These are phyloP conservation scores for Pythium brassicae DNA, from an alignment of 352 stramenopile genomes.

Conservation along the genomic window DNA sequence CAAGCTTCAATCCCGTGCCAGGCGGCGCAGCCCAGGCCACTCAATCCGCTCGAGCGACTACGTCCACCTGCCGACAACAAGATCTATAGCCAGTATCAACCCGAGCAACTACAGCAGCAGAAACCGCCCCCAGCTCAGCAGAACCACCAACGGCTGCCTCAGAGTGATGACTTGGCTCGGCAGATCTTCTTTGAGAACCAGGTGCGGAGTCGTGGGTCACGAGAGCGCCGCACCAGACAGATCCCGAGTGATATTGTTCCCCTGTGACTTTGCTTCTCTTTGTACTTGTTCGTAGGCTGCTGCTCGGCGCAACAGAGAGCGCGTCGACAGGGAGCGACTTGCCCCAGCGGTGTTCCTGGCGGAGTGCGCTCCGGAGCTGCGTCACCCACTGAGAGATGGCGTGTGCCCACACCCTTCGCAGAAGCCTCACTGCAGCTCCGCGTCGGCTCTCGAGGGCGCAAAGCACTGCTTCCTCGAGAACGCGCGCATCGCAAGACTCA, in stretches of 20 bases:
- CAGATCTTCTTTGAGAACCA: conserved; percentile 69
- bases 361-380: neutral
- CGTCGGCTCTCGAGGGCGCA: conserved; percentile 8
- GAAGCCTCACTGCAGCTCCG: no score
- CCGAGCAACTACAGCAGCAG: conserved; percentile 2
- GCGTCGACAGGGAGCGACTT: conserved; percentile 36
- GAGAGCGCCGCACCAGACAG: no score
- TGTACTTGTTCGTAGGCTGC: no score
- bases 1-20: no score
- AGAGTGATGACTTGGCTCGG: conserved; percentile 15
- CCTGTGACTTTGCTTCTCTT: no score
- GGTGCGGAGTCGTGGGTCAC: no score
- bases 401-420: neutral
- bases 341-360: conserved; percentile 23
- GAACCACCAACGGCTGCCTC: neutral
- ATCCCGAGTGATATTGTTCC: no score
- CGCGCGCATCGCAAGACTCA: conserved; percentile 17
- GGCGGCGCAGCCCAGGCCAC: no score
- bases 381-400: neutral
- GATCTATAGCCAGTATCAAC: no score
- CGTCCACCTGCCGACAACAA: no score
- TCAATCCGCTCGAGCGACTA: no score
- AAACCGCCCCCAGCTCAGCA: neutral
- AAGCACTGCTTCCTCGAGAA: conserved; percentile 22
- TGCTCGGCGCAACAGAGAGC: conserved; percentile 47